Base-by-base conservation (phyloP, 495 filamentous ascomycete species). In the Pyronema omphalodes region DNA sequence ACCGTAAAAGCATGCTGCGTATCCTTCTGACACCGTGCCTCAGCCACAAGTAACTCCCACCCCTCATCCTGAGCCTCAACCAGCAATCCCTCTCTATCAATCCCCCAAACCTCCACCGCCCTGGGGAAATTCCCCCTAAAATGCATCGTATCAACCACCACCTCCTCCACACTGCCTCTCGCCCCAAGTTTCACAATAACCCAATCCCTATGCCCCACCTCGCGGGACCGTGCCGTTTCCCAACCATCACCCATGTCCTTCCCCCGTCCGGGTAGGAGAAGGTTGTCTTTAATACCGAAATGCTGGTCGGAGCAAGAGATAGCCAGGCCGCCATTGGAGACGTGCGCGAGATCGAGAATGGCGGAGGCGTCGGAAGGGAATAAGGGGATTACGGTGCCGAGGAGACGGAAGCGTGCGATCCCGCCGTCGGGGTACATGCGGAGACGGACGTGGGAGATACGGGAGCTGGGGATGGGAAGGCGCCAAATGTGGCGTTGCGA, bases 241-340 rank as follows among this genome's bases (percentile, higher is more conserved):
- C 88, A 95, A 3, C 88, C 88, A 66, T 93, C 88, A 34, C 87
- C 83, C 87, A 94, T 94, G 67, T 95, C 81, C 64, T 81, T 78
- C 6, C 88, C 88, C 23, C 88, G 73, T 1, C 87, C 87, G 3
- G 88, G 88, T 9, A 94, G 71, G 11, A 94, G 75, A 44, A 94
- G 67, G 66, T 95, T 93, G 55, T 81, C 79, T 65, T 80, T 84
- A 7, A 78, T 80, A 2, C 88, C 85, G 64, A 83, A 95, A 66
- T 94, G 87, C 68, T 93, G 77, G 63, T 94, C 85, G 37, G 81
- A 88, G 60, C 82, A 87, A 0, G 72, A 73, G 2, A 86, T 69
- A 3, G 81, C 85, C 15, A 89, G 71, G 12, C 80, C 88, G 18
- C 88, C 88, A 62, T 86, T 83, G 37, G 84, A 77, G 7, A 84